A percentile compares a stretch with the other conserved stretches of the same genome.
These are phyloP conservation scores for Litchi chinensis DNA, from an alignment of 345 rosid genomes.

Conservation along the genomic window DNA sequence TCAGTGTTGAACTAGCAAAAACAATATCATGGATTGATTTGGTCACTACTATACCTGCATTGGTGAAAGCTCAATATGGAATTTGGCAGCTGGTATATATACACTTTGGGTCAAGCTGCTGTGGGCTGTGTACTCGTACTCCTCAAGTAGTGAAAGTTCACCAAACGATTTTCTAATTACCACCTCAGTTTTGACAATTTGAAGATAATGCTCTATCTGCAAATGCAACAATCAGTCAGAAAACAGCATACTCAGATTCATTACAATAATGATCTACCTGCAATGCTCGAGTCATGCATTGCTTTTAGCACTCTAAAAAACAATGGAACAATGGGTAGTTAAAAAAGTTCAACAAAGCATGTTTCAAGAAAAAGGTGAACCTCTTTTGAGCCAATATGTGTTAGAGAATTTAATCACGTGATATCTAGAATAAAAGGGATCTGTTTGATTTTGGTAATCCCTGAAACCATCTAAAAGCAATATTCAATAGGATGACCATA, in stretches of 20 bases:
- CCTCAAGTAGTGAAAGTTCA: conserved; percentile 63
- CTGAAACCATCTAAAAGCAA: neutral
- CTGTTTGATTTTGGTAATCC: neutral
- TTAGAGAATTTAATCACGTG: neutral
- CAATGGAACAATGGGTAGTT: too few relatives aligned
- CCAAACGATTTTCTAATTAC: conserved; percentile 42
- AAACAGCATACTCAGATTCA: neutral
- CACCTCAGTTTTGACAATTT: conserved; percentile 92
- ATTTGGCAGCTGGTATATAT: conserved; percentile 78
- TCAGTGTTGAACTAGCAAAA: neutral
- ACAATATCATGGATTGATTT: neutral
- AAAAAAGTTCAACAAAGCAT: neutral
- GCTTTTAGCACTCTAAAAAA: neutral
- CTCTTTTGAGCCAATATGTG: neutral
- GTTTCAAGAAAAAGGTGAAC: neutral
- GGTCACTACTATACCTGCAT: conserved; percentile 72
- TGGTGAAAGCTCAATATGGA: conserved; percentile 96
- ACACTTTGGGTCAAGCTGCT: conserved; percentile 80
- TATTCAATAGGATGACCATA: neutral
- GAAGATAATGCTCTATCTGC: conserved; percentile 99
- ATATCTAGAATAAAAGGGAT: neutral
- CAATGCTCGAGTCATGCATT: neutral
- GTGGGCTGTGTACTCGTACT: conserved; percentile 96
- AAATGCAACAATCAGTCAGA: conserved; percentile 15
- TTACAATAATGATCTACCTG: neutral